Evolutionary conservation across 306 rosid species (phyloP).

Genomic region (Potentilla sterilis): DNA sequence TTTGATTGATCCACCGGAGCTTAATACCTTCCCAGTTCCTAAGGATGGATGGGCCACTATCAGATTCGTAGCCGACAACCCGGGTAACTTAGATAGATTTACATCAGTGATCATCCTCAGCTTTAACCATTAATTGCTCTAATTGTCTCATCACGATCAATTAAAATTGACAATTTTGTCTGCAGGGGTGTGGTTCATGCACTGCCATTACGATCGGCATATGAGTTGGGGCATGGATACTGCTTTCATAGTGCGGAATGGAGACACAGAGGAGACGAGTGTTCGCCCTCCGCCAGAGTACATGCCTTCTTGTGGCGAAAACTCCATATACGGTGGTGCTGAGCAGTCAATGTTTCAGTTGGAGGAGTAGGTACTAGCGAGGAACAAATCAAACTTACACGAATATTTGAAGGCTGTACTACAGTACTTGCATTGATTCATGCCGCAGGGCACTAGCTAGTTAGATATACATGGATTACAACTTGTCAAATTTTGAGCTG

Average conservation of each 20-base stretch:
- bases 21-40: slow-evolving; percentile 25
- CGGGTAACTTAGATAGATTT: slow-evolving; percentile 2
- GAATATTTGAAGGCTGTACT: background rate
- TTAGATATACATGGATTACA: background rate
- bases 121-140: background rate
- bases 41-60: slow-evolving; percentile 29
- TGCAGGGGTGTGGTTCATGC: slow-evolving; percentile 39
- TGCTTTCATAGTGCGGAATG: slow-evolving; percentile 35
- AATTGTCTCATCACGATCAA: background rate
- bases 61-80: slow-evolving; percentile 29
- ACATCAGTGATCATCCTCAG: background rate
- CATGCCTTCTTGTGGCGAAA: slow-evolving; percentile 35
- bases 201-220: slow-evolving; percentile 42
- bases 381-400: background rate
- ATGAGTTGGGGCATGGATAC: slow-evolving; percentile 43
- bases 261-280: slow-evolving; percentile 26
- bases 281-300: slow-evolving; percentile 31
- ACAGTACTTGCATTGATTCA: background rate
- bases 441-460: background rate
- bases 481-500: background rate
- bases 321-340: background rate
- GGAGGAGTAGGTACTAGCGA: background rate
- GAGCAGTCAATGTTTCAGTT: background rate
- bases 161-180: background rate
- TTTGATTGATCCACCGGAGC: slow-evolving; percentile 31